These are phyloP conservation scores for Gloeostereum incarnatum DNA, from an alignment of 768 basidiomycete genomes.

Conservation along the genomic window DNA sequence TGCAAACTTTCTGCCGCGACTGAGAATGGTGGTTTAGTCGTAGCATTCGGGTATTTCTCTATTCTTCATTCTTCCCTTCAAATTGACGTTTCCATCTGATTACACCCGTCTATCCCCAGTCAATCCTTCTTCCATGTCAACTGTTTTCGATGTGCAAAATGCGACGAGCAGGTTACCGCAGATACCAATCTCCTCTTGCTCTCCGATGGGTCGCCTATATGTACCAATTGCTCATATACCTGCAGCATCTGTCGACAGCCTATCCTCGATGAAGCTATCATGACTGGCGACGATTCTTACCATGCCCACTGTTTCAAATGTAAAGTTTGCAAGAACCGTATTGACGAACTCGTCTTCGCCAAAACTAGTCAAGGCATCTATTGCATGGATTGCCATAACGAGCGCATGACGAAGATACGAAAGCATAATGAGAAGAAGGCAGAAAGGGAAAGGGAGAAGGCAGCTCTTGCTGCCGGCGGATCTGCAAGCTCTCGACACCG, in stretches of 20 bases:
- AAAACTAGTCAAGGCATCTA: slow-evolving; percentile 98
- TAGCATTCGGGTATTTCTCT: slow-evolving; percentile 83
- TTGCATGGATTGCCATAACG: slow-evolving; percentile 98
- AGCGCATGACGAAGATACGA: slow-evolving; percentile 88
- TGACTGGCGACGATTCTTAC: slow-evolving; percentile 98
- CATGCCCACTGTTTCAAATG: slow-evolving; percentile 99
- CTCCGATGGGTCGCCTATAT: slow-evolving; percentile 97
- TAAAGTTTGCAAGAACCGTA: slow-evolving; percentile 86
- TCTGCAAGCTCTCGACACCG: slow-evolving; percentile 27
- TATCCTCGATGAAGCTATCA: slow-evolving; percentile 97
- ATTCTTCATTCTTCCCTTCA: slow-evolving; percentile 8
- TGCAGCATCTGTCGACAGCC: slow-evolving; percentile 93
- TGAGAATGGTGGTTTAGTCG: slow-evolving; percentile 80
- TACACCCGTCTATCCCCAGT: slow-evolving; percentile 27
- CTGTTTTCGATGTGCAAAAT: slow-evolving; percentile 97
- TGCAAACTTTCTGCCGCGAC: slow-evolving; percentile 76
- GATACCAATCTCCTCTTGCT: slow-evolving; percentile 96
- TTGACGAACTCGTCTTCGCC: slow-evolving; percentile 97
- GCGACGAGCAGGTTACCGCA: slow-evolving; percentile 83
- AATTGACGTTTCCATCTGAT: slow-evolving; percentile 6
- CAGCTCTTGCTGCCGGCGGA: slow-evolving; percentile 22
- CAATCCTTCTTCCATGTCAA: slow-evolving; percentile 93
- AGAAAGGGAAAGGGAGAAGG: slow-evolving; percentile 45
- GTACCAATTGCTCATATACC: slow-evolving; percentile 86
- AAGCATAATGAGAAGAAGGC: slow-evolving; percentile 87